Evolutionary conservation across 306 rosid genomes (phyloP).

Genomic region (Quercus bicolor): DNA sequence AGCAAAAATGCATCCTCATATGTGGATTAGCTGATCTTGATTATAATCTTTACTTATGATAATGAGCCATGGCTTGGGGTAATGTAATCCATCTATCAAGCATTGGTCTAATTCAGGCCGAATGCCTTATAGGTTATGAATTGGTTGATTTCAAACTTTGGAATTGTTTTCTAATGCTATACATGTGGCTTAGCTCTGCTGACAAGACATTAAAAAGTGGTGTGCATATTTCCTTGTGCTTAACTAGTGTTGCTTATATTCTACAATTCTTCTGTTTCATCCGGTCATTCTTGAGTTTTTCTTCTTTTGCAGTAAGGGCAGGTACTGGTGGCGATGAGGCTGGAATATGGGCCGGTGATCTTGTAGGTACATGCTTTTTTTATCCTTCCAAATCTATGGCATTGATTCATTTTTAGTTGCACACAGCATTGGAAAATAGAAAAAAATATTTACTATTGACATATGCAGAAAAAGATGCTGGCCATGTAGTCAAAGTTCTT

Average conservation of each 20-base stretch:
- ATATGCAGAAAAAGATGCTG: background rate
- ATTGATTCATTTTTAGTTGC: constrained; percentile 4
- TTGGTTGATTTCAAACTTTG: background rate
- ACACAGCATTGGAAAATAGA: background rate
- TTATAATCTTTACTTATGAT: background rate
- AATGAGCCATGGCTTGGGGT: background rate
- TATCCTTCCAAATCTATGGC: constrained; percentile 40
- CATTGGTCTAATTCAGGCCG: background rate
- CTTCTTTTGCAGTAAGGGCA: constrained; percentile 78
- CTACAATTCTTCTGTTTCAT: constrained; percentile 3
- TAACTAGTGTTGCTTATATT: background rate
- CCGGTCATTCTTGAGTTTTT: background rate
- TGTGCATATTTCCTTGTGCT: background rate
- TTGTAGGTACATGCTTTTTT: constrained; percentile 93
- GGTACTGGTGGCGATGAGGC: constrained; percentile 99
- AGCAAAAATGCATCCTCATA: background rate
- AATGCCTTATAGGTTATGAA: background rate
- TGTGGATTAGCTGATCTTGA: background rate
- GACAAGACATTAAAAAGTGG: background rate
- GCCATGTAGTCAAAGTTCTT: background rate
- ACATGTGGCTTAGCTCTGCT: background rate
- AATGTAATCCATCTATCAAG: background rate
- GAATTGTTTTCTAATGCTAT: background rate
- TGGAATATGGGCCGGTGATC: constrained; percentile 99
- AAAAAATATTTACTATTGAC: background rate